Evolutionary conservation across 805 yeast genomes (phyloP), one percentile per base, ranked within the genome.

Genomic region (Kodamaea kaohsiungensis): DNA sequence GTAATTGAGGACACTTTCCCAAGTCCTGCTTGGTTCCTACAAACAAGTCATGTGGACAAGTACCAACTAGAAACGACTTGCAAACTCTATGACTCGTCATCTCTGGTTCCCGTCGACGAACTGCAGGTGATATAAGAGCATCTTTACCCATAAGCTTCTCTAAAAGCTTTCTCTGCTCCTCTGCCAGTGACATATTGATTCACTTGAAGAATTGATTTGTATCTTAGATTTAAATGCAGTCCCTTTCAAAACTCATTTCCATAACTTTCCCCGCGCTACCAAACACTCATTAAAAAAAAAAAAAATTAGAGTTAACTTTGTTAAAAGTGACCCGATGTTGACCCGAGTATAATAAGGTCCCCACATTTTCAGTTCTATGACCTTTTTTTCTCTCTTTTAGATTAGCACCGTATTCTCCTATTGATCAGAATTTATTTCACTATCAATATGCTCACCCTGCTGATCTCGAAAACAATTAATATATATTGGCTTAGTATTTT

Each of bases 21-120:
- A 89, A 70, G 64, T 88, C 89, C 64, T 87, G 88, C 66, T 91
- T 91, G 10, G 97, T 89, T 6, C 90, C 89, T 10, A 79, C 78
- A 64, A 92, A 89, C 47, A 91, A 67, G 58, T 91, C 97, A 66
- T 88, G 86, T 0, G 96, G 93, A 61, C 98, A 92, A 7, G 82
- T 80, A 0, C 95, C 97, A 13, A 90, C 89, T n/a, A 92, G 68
- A 65, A 86, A 92, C 16, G 88, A 77, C 65, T 88, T 88, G 70
- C 98, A 92, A 6, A 91, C 85, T 45, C 83, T 75, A 12, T 51
- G 78, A 67, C 57, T 72, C 46, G 71, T 74, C 71, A 69, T 76
- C 60, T 65, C 83, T 53, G 67, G 76, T 64, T 62, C 80, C 60
- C 61, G 72, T 56, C 70, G 70, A 57, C 68, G 49, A 18, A 59